These are phyloP conservation scores for Hyparrhenia diplandra DNA, from an alignment of 176 grass and related monocot genomes.

Conservation along the genomic window DNA sequence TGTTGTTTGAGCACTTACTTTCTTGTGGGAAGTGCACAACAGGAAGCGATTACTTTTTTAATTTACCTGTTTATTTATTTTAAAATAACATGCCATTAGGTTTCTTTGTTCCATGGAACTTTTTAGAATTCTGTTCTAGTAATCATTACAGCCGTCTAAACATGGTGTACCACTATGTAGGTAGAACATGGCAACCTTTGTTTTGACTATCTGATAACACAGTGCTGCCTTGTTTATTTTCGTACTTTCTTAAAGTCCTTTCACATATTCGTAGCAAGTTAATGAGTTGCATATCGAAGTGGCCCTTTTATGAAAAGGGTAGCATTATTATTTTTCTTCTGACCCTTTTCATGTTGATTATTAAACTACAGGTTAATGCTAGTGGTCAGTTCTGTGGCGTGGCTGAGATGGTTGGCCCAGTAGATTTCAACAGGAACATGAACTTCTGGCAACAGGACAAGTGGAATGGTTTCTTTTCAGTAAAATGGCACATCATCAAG, in stretches of 20 bases:
- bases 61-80: not conserved
- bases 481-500: constrained; percentile 97
- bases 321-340: not conserved
- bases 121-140: constrained; percentile 5
- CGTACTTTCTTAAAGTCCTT: constrained; percentile 3
- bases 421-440: constrained; percentile 89
- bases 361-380: constrained; percentile 79
- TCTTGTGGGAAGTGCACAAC: not conserved
- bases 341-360: no score
- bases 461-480: constrained; percentile 86
- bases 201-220: not conserved
- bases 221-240: not conserved
- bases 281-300: not conserved
- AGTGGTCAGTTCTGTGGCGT: constrained; percentile 94
- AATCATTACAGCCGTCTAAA: not conserved
- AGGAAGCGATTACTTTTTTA: not conserved
- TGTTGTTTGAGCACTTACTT: not conserved
- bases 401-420: constrained; percentile 82
- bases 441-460: constrained; percentile 98
- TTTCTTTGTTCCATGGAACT: not conserved
- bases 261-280: not conserved
- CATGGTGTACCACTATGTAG: not conserved
- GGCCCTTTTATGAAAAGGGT: not conserved
- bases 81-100: not conserved
- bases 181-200: not conserved